These are phyloP conservation scores for Ophiostoma pallidulum DNA, from an alignment of 2,329 filamentous ascomycete species.

Conservation along the genomic window DNA sequence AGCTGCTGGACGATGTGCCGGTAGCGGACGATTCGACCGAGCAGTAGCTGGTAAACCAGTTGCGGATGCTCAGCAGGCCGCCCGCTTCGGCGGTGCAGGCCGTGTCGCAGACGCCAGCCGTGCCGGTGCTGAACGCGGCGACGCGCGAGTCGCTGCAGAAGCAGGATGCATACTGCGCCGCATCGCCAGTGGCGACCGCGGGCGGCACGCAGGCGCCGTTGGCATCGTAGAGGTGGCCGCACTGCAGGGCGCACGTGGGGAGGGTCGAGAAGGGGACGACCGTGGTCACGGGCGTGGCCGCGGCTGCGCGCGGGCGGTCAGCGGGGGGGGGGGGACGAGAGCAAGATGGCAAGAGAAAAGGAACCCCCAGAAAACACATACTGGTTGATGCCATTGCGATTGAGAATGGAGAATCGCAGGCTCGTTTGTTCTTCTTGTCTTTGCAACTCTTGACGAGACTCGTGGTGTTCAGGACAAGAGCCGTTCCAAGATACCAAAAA, in stretches of 20 bases:
- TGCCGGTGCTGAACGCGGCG: slow-evolving; percentile 44
- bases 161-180: slow-evolving; percentile 53
- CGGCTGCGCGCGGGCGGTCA: too few relatives aligned
- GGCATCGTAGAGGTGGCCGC: slow-evolving; percentile 56
- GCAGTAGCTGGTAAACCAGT: slow-evolving; percentile 65
- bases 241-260: slow-evolving; percentile 52
- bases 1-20: slow-evolving; percentile 15
- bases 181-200: slow-evolving; percentile 36
- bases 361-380: too few relatives aligned
- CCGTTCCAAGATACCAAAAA: too few relatives aligned
- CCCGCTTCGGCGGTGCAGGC: slow-evolving; percentile 41
- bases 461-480: too few relatives aligned
- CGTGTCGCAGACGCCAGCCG: slow-evolving; percentile 51
- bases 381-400: slow-evolving; percentile 3
- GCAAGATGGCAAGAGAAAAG: too few relatives aligned
- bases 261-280: slow-evolving; percentile 49
- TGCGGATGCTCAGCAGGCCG: slow-evolving; percentile 49
- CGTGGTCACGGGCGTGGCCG: slow-evolving; percentile 29
- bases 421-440: too few relatives aligned
- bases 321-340: too few relatives aligned
- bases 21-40: slow-evolving; percentile 30
- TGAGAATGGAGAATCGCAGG: too few relatives aligned
- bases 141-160: slow-evolving; percentile 62
- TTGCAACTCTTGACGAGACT: too few relatives aligned
- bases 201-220: slow-evolving; percentile 62